Base-by-base conservation (phyloP, 2,329 filamentous ascomycete species). In the Aspergillus sp. region DNA sequence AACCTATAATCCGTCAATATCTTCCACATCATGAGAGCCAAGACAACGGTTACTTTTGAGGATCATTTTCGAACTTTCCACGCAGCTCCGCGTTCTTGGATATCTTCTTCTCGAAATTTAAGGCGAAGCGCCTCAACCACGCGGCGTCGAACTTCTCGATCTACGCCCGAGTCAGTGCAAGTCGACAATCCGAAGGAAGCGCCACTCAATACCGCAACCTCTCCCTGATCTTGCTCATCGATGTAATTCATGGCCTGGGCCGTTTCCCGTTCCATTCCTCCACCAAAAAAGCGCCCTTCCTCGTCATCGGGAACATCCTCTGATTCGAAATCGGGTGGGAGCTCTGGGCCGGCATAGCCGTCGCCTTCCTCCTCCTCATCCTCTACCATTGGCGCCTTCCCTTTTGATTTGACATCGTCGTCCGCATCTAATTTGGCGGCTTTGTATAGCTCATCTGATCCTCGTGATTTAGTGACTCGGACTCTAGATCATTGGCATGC, bases 221-320 rank as follows among this genome's bases (percentile, higher is more conserved):
- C 80, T 24, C 79, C 81, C 49, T 79, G 78, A 52, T 88, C 86
- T 64, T 85, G 82, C 57, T 84, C 80, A 61, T 97, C 91, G 61
- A 99, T 86, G 70, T 89, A 98, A 75, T 98, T 90, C 68, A 99
- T 83, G 19, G 95, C 90, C 66, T 92, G 85, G 2, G 87, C 88
- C 64, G 96, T 91, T 64, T 91, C 84, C 57, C 87, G 83, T 24
- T 89, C 91, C 66, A 99, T 89, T 35, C 95, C 95, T 54, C 92
- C 90, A 44, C 93, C 95, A 67, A 97, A 99, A 79, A 99, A 99
- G 11, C 95, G 88, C 1, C 93, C 95, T 63, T 96, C 95, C 53
- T 96, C 91, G 66, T 96, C 93, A 64, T 93, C 90, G 8, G 73
- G 79, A 75, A 83, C 79, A 48, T 85, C 82, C 51, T 83, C 84